Percentiles rank a stretch among this genome's conserved stretches.
phyloP scores from a whole-genome alignment of 495 filamentous ascomycete species.

The Tuber indicum region DNA sequence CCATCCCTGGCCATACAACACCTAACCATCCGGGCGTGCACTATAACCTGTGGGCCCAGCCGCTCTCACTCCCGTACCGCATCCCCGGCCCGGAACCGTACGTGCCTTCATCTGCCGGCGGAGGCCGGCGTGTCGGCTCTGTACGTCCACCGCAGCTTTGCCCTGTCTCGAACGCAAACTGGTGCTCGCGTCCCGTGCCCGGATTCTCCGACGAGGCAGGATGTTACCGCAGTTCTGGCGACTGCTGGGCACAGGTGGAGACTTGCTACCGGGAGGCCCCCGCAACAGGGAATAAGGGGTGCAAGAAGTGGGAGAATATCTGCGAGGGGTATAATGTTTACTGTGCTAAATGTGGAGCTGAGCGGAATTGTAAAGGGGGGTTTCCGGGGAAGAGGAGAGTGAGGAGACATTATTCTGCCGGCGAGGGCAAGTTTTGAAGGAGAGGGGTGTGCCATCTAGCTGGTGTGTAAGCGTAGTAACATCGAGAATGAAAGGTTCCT shows the following conservation, averaged over 20 bases:
- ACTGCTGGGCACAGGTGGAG: slow-evolving; percentile 54
- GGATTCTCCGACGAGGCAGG: slow-evolving; percentile 47
- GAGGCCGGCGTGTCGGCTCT: slow-evolving; percentile 7
- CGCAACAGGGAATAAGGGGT: slow-evolving; percentile 54
- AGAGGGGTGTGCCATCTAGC: neutral
- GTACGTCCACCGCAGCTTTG: slow-evolving; percentile 45
- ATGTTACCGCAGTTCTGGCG: slow-evolving; percentile 52
- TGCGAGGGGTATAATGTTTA: slow-evolving; percentile 45
- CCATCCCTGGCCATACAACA: slow-evolving; percentile 59
- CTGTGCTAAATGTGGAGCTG: slow-evolving; percentile 9
- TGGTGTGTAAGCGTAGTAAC: no score
- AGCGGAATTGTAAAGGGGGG: slow-evolving; percentile 16
- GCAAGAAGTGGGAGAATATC: slow-evolving; percentile 55
- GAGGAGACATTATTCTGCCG: neutral
- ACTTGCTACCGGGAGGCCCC: slow-evolving; percentile 54
- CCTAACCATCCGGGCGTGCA: slow-evolving; percentile 50
- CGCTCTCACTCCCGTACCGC: slow-evolving; percentile 48
- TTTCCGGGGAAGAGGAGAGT: neutral
- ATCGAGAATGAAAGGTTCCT: no score
- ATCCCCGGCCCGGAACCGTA: slow-evolving; percentile 56
- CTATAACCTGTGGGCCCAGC: slow-evolving; percentile 56
- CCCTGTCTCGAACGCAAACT: slow-evolving; percentile 62
- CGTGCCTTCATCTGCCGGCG: slow-evolving; percentile 36
- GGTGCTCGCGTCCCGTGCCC: slow-evolving; percentile 58
- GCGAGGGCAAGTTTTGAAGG: neutral